Conservation (phyloP, 1,284 basidiomycete species). For the Leccinum cinnamomeum region DNA sequence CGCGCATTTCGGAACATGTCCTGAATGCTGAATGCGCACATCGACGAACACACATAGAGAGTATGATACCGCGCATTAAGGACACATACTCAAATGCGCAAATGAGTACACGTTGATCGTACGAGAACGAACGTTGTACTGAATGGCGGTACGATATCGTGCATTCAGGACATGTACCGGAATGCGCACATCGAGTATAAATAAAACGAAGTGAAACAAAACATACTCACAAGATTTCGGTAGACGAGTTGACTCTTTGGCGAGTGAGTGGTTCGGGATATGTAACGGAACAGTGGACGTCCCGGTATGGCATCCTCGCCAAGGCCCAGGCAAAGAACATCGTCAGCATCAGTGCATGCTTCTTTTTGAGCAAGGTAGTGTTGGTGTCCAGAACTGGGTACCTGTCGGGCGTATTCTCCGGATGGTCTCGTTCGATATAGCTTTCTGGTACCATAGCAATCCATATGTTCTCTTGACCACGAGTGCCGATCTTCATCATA, state of each 20-base stretch:
- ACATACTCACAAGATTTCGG: neutral
- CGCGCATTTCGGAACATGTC: no score
- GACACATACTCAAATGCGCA: no score
- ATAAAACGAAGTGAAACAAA: no score
- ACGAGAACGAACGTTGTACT: no score
- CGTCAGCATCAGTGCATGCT: no score
- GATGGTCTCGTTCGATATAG: neutral
- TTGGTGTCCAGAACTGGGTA: neutral
- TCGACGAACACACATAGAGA: no score
- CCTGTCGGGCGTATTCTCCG: neutral
- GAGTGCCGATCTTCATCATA: neutral
- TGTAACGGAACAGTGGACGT: neutral
- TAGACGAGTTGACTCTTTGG: neutral
- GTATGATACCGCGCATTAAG: no score
- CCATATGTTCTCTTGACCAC: neutral
- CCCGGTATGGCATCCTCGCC: neutral
- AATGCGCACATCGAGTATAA: neutral
- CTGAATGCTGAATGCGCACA: no score
- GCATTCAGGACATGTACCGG: neutral
- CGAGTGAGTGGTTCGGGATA: neutral
- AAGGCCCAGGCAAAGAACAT: neutral
- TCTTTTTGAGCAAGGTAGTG: neutral
- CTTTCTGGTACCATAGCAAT: neutral
- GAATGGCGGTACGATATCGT: no score
- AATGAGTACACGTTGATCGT: no score